Conservation (phyloP, 164 flowering plant species). For the Saururus chinensis region DNA sequence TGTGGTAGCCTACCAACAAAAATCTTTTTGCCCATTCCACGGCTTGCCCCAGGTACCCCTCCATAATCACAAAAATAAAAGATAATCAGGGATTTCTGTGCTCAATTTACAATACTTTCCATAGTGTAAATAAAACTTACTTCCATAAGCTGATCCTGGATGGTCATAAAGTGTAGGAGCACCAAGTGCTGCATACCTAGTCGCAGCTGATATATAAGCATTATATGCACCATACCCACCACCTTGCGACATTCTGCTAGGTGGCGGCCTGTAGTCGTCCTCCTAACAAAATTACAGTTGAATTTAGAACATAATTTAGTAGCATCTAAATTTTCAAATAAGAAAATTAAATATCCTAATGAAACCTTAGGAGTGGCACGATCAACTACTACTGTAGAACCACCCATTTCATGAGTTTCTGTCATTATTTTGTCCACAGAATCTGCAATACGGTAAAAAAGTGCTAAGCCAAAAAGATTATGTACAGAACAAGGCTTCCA, state of each 20-base stretch:
- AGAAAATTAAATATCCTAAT: background rate
- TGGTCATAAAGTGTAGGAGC: slow-evolving; percentile 94
- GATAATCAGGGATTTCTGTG: background rate
- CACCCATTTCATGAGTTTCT: slow-evolving; percentile 93
- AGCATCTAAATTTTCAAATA: background rate
- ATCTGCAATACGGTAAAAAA: slow-evolving; percentile 33
- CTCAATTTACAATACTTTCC: background rate
- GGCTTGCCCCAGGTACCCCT: slow-evolving; percentile 30
- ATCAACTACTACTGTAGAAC: slow-evolving; percentile 84
- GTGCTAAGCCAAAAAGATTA: background rate
- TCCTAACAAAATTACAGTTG: slow-evolving; percentile 34
- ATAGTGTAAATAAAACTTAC: slow-evolving; percentile 32
- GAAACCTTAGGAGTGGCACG: slow-evolving; percentile 95
- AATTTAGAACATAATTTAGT: background rate
- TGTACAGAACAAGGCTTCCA: background rate
- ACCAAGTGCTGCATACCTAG: slow-evolving; percentile 96
- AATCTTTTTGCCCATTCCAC: slow-evolving; percentile 82
- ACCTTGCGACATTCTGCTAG: slow-evolving; percentile 45
- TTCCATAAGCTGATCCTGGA: slow-evolving; percentile 68
- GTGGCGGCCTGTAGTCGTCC: slow-evolving; percentile 69
- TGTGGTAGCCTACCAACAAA: slow-evolving; percentile 98
- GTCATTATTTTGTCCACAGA: slow-evolving; percentile 84
- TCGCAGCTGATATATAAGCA: slow-evolving; percentile 90
- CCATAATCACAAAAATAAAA: slow-evolving; percentile 9
- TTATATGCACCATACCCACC: slow-evolving; percentile 98